Base-by-base conservation (phyloP, 2,329 filamentous ascomycete genomes). In the Colletotrichum sp. region DNA sequence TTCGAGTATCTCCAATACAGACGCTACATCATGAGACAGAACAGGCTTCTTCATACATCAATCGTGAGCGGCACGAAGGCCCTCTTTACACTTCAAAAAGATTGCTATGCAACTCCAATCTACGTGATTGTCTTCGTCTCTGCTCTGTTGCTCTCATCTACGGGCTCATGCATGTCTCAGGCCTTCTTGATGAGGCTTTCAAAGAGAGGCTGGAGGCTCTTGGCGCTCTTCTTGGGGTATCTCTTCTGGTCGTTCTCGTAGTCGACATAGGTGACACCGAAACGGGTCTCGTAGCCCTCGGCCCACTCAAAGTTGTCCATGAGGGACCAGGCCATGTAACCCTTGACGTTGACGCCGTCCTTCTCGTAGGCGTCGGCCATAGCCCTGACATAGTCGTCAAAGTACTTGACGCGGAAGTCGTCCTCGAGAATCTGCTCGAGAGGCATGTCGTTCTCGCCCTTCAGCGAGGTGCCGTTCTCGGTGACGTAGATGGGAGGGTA, bases 271-370 rank as follows among this genome's bases (percentile, higher is more conserved):
- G 93, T 95, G 72, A 96, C 95, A 30, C 95, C 95, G 81, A 98
- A 98, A 55, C 95, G 90, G 59, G 95, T 97, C 86, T 95, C 93
- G 82, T 96, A 98, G 13, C 95, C 95, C 83, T 98, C 95, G n/a
- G 95, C 94, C 95, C 95, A 96, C 85, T 96, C 95, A 81, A 96
- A 96, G 87, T 96, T 96, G 85, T 98, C 95, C 90, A 98, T 91
- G 78, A 98, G 89, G 83, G 93, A 95, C 95, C 95, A 98, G 18
- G 94, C 95, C 88, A 96, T 92, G 85, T 97, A 98, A 6, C 93
- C 95, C 79, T 90, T 89, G 71, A 96, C 94, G 80, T 96, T 90
- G 65, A 96, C 94, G n/a, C 93, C 93, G 81, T 97, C 94, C 80
- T 93, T 86, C 69, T 89, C 87, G 49, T 91, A 90, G 3, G 95